Evolutionary conservation across 768 basidiomycete genomes (phyloP).

Genomic region (Paxillus rubicundulus): DNA sequence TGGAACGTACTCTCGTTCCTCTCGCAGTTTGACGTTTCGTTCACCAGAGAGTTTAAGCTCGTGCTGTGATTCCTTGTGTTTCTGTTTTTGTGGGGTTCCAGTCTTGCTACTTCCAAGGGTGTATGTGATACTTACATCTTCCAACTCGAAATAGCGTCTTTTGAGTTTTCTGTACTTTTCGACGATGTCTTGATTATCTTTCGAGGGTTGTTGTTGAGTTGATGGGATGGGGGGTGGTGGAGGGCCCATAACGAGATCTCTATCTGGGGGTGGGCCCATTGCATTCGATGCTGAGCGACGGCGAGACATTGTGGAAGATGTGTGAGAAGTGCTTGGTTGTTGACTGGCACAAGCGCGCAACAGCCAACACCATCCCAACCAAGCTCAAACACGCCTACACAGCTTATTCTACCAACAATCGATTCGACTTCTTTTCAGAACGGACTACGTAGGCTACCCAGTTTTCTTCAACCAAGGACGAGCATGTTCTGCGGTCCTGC

Average conservation of each 20-base stretch:
- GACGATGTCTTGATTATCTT: constrained; percentile 44
- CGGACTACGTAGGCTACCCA: constrained; percentile 9
- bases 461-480: background rate
- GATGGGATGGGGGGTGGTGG: constrained; percentile 37
- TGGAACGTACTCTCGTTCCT: constrained; percentile 58
- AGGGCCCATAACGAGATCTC: constrained; percentile 52
- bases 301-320: constrained; percentile 18
- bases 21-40: constrained; percentile 57
- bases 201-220: constrained; percentile 27
- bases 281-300: constrained; percentile 23
- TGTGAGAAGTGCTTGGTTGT: constrained; percentile 24
- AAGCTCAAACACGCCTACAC: constrained; percentile 36
- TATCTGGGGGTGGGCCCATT: constrained; percentile 44
- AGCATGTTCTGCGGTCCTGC: no score
- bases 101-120: background rate
- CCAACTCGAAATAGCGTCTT: constrained; percentile 61
- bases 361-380: constrained; percentile 20
- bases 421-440: background rate
- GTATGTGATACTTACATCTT: constrained; percentile 53
- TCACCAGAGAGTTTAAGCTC: constrained; percentile 62
- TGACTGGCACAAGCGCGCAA: constrained; percentile 22
- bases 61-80: constrained; percentile 55
- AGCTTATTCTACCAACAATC: constrained; percentile 11
- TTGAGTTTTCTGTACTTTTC: constrained; percentile 71
- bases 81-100: constrained; percentile 33